Base-by-base conservation (phyloP, 257 asterid genomes). In the Ballota nigra region DNA sequence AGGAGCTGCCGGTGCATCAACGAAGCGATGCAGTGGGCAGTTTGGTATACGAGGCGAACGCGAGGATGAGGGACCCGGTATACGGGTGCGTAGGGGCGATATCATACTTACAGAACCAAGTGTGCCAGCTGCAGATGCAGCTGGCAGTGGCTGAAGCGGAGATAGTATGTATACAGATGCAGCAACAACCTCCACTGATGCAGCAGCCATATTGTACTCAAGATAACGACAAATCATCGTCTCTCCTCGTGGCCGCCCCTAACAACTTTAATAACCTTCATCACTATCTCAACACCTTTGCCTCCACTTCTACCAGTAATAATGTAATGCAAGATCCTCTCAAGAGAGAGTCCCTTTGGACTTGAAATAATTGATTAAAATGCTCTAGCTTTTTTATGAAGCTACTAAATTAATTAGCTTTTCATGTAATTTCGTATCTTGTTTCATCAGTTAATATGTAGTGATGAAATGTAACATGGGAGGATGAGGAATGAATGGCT, bases 31-130 rank as follows among this genome's bases (percentile, higher is more conserved):
- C 98, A 22, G 96, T 89, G 43, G 88, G 89, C 83, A 92, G 98
- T 72, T 78, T 92, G 75, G 98, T 92, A 0, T 92, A 89, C 41
- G 97, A 92, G 71, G 97, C 98, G 11, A 89, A 88, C 28, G 96
- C 98, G 8, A 80, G 98, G 68, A 81, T 88, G 87, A 76, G 96
- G 75, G 98, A 92, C 53, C 98, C 98, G 0, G 97, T 89, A 0
- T 88, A 92, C 22, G 98, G 98, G 2, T 92, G 98, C 74, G 98
- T 89, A 0, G 98, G 98, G 6, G 96, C 96, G 2, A 88, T 92
- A 12, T 88, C 97, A 12, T 89, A 78, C 66, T 62, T 92, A 77
- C 98, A 92, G 80, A 88, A 85, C 53, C 97, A 92, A 78, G 96
- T 92, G 0, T 83, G 92, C 0, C 96, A 88, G 86, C 80, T 92